Evolutionary conservation across 2,329 filamentous ascomycete species (phyloP).

Genomic region (Lachnellula suecica): DNA sequence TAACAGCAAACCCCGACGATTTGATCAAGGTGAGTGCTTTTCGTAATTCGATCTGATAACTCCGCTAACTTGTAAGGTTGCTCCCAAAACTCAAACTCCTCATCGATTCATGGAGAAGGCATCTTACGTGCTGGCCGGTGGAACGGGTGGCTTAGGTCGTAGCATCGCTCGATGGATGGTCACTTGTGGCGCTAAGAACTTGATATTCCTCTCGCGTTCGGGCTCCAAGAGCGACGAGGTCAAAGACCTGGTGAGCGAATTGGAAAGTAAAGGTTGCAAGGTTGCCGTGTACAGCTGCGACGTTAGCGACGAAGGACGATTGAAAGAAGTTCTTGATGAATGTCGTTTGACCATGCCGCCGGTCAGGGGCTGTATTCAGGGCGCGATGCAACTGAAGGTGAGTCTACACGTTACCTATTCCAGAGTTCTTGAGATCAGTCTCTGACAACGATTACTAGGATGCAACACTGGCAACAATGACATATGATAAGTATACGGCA

Average conservation of each 20-base stretch:
- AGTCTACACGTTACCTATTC: too few relatives aligned
- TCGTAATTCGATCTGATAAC: conserved; percentile 36
- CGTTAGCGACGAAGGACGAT: conserved; percentile 10
- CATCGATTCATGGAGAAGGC: conserved; percentile 32
- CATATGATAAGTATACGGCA: conserved; percentile 35
- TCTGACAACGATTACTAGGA: conserved; percentile 19
- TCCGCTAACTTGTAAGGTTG: conserved; percentile 29
- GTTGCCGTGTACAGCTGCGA: conserved; percentile 21
- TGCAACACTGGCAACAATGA: conserved; percentile 25
- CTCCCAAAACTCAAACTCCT: conserved; percentile 17
- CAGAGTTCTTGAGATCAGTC: too few relatives aligned
- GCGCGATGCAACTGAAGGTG: conserved; percentile 23
- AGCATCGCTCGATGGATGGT: conserved; percentile 18
- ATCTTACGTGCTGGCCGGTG: conserved; percentile 28
- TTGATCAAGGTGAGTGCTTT: neutral
- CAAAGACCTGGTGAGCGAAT: conserved; percentile 8
- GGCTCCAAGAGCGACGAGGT: conserved; percentile 8
- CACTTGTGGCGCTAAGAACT: conserved; percentile 12
- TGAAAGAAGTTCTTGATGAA: conserved; percentile 14
- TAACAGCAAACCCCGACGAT: neutral
- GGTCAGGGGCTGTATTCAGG: conserved; percentile 25
- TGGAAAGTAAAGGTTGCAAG: conserved; percentile 10
- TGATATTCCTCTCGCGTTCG: conserved; percentile 17
- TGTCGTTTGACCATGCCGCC: conserved; percentile 13
- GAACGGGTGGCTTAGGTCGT: conserved; percentile 27